Percentiles rank a stretch among this genome's conserved stretches.
Conservation (phyloP, 345 rosid species). For the Pistacia integerrima region DNA sequence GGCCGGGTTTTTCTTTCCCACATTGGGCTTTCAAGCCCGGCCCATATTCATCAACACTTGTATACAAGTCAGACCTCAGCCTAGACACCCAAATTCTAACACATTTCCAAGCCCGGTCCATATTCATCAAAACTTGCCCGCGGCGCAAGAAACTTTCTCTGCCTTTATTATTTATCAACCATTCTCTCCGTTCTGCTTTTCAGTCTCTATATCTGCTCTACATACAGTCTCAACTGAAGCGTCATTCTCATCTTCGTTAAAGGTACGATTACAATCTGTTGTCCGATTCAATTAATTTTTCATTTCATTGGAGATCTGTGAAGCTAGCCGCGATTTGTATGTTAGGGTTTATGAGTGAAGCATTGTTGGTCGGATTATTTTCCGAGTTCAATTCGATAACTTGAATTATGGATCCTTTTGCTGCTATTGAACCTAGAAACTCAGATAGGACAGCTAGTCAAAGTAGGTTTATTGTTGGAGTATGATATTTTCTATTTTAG, state of each 20-base stretch:
- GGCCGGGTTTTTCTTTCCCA: too few relatives aligned
- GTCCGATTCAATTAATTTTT: not conserved
- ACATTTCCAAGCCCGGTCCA: slow-evolving; percentile 1
- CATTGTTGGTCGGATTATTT: not conserved
- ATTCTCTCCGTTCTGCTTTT: not conserved
- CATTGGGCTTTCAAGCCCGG: too few relatives aligned
- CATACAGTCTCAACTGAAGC: not conserved
- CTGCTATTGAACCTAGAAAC: not conserved
- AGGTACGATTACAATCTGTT: not conserved
- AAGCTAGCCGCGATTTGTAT: not conserved
- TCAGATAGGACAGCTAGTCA: too few relatives aligned
- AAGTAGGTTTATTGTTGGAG: too few relatives aligned
- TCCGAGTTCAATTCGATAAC: not conserved
- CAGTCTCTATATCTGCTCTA: slow-evolving; percentile 1
- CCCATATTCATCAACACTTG: not conserved
- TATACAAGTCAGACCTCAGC: not conserved
- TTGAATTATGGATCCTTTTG: not conserved
- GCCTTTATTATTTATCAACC: not conserved
- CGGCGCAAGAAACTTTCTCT: slow-evolving; percentile 13
- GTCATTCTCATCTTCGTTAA: not conserved
- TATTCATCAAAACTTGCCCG: slow-evolving; percentile 6
- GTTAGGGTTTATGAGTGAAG: not conserved
- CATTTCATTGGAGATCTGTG: not conserved
- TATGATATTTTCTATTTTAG: not conserved
- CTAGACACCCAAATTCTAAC: too few relatives aligned